phyloP scores from a whole-genome alignment of 73 alveolate species.

The Blepharisma stoltei region DNA sequence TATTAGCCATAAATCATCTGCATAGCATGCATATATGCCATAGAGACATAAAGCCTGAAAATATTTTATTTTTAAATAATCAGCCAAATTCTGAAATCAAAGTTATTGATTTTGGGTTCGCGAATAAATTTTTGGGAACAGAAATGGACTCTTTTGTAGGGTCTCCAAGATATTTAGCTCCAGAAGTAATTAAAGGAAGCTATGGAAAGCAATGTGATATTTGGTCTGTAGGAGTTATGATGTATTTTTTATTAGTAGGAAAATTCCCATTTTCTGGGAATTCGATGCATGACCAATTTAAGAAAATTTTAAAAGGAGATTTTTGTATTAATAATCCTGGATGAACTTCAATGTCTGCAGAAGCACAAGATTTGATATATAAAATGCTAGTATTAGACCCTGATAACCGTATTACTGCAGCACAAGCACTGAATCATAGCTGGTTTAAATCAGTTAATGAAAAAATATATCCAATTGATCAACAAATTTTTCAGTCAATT shows the following conservation, averaged over 20 bases:
- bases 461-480: neutral
- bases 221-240: slow-evolving; percentile 53
- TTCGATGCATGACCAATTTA: slow-evolving; percentile 16
- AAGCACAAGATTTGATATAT: slow-evolving; percentile 63
- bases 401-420: slow-evolving; percentile 52
- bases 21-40: slow-evolving; percentile 45
- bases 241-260: slow-evolving; percentile 47
- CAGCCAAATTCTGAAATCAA: slow-evolving; percentile 57
- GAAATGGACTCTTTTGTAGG: slow-evolving; percentile 33
- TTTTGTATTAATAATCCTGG: slow-evolving; percentile 34
- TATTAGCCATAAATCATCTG: slow-evolving; percentile 45
- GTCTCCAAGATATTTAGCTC: slow-evolving; percentile 29
- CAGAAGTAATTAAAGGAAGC: slow-evolving; percentile 37
- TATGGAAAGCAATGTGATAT: slow-evolving; percentile 34
- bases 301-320: slow-evolving; percentile 4
- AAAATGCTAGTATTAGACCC: slow-evolving; percentile 67
- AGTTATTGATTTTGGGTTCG: slow-evolving; percentile 16
- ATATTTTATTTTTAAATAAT: slow-evolving; percentile 27
- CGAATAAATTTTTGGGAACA: slow-evolving; percentile 17
- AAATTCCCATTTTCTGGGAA: slow-evolving; percentile 40
- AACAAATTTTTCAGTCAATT: neutral
- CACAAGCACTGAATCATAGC: slow-evolving; percentile 58
- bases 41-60: slow-evolving; percentile 47
- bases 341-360: slow-evolving; percentile 32
- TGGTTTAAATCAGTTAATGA: slow-evolving; percentile 50